Percentiles rank a stretch among this genome's conserved stretches.
These are phyloP conservation scores for Wickerhamiella alocasiicola DNA, from an alignment of 805 yeast species.

Conservation along the genomic window DNA sequence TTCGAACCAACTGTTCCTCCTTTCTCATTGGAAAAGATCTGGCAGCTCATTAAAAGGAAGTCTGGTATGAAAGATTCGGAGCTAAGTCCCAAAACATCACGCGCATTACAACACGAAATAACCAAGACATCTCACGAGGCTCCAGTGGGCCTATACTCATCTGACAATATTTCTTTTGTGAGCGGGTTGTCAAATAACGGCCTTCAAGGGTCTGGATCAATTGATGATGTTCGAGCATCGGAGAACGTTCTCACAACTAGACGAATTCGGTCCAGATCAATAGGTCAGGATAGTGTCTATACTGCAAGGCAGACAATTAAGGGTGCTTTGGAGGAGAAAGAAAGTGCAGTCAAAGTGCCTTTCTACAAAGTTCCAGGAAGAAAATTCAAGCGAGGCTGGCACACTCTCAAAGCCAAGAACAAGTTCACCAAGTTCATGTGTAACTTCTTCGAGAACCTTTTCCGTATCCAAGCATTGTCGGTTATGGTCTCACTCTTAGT, in stretches of 20 bases:
- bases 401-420: neutral
- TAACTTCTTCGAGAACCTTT: constrained; percentile 33
- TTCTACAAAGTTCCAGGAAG: neutral
- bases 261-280: neutral
- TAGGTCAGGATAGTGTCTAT: neutral
- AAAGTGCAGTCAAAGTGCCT: neutral
- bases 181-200: too few species aligned
- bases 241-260: constrained; percentile 6
- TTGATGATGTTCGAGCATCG: constrained; percentile 4
- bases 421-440: constrained; percentile 18
- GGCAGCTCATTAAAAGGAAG: neutral
- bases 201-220: neutral
- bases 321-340: neutral
- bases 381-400: neutral
- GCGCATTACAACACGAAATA: neutral
- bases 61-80: too few species aligned
- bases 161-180: neutral
- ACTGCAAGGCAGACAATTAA: neutral
- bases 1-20: constrained; percentile 20
- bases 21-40: constrained; percentile 11
- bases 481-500: constrained; percentile 52
- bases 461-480: constrained; percentile 59
- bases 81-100: neutral
- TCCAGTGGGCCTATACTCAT: neutral
- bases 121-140: neutral